These are phyloP conservation scores for Cicer judaicum DNA, from an alignment of 306 rosid genomes.

Conservation along the genomic window DNA sequence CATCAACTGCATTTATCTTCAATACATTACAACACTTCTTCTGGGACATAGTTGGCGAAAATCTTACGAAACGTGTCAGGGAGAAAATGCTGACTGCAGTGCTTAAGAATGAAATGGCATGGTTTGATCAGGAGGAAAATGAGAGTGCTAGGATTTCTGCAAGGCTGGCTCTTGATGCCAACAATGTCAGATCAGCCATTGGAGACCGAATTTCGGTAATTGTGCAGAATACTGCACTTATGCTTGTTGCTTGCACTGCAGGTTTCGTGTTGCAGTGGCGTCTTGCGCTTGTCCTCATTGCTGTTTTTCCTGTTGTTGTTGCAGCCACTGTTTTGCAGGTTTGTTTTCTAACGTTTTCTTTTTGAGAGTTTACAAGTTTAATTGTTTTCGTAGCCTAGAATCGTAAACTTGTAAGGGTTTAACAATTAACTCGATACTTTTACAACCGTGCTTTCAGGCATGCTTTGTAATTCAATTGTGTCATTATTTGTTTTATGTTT, in stretches of 20 bases:
- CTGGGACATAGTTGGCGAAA: conserved; percentile 99
- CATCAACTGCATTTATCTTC: conserved; percentile 95
- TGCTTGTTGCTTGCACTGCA: conserved; percentile 98
- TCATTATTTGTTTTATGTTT: conserved; percentile 28
- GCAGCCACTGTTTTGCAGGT: conserved; percentile 99
- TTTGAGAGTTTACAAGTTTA: too few relatives aligned
- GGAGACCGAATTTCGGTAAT: conserved; percentile 97
- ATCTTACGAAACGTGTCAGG: conserved; percentile 95
- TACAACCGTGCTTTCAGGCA: not conserved
- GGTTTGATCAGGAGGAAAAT: conserved; percentile 99
- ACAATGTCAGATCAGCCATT: conserved; percentile 97
- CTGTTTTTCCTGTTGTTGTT: conserved; percentile 96
- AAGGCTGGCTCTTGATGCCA: conserved; percentile 95
- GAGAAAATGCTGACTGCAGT: conserved; percentile 93
- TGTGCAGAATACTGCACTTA: conserved; percentile 97
- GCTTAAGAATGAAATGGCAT: conserved; percentile 95
- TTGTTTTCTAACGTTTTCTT: conserved; percentile 17
- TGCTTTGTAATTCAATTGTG: conserved; percentile 22
- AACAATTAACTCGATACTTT: too few relatives aligned
- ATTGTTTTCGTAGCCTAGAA: too few relatives aligned
- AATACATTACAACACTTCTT: conserved; percentile 91
- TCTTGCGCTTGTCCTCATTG: conserved; percentile 92
- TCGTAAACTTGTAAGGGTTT: too few relatives aligned
- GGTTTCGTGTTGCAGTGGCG: conserved; percentile 99
- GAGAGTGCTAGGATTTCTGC: conserved; percentile 94